These are phyloP conservation scores for Boletus mariae DNA, from an alignment of 1,284 basidiomycete species.

Conservation along the genomic window DNA sequence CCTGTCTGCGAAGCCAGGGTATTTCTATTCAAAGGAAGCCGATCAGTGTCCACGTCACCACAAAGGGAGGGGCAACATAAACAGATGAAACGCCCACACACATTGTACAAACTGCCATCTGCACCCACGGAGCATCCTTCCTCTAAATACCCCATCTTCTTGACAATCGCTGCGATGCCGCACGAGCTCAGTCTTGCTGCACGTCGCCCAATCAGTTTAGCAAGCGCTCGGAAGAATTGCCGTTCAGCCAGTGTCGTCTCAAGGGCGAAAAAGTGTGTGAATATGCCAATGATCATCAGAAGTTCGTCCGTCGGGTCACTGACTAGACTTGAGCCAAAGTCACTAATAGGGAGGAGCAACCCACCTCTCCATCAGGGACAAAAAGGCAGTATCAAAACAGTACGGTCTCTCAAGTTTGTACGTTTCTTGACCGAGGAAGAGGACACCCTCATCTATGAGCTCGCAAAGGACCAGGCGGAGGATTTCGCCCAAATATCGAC, in stretches of 20 bases:
- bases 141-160: slow-evolving; percentile 88
- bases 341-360: slow-evolving; percentile 8
- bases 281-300: slow-evolving; percentile 94
- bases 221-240: slow-evolving; percentile 91
- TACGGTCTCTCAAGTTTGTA: slow-evolving; percentile 96
- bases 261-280: slow-evolving; percentile 91
- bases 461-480: slow-evolving; percentile 92
- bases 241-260: slow-evolving; percentile 93
- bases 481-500: slow-evolving; percentile 96
- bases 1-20: slow-evolving; percentile 87
- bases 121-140: slow-evolving; percentile 88
- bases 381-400: slow-evolving; percentile 93
- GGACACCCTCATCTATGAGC: slow-evolving; percentile 92
- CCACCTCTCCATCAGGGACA: slow-evolving; percentile 92
- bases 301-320: slow-evolving; percentile 98
- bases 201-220: slow-evolving; percentile 85
- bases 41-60: slow-evolving; percentile 11
- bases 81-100: slow-evolving; percentile 38
- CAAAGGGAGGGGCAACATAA: neutral
- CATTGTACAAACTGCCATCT: slow-evolving; percentile 91
- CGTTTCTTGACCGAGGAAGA: slow-evolving; percentile 97
- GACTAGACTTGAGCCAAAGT: slow-evolving; percentile 10
- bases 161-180: slow-evolving; percentile 92
- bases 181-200: slow-evolving; percentile 88
- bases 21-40: slow-evolving; percentile 61